Conservation (phyloP, 805 yeast genomes). For the Spathaspora sp. region DNA sequence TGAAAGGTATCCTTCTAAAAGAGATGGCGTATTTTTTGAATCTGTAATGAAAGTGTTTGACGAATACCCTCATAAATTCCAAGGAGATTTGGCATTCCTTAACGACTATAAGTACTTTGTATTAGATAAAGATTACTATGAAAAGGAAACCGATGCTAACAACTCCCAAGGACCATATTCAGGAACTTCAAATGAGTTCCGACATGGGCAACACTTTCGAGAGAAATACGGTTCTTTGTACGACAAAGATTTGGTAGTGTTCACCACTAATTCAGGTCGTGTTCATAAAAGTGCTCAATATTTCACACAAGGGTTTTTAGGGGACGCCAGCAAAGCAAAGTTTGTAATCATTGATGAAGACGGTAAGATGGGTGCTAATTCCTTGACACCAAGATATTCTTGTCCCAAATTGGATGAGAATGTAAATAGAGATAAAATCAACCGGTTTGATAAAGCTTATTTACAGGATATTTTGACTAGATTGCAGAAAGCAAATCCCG, state of each 20-base stretch:
- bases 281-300: slow-evolving; percentile 50
- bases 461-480: slow-evolving; percentile 52
- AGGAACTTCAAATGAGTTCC: slow-evolving; percentile 47
- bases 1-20: slow-evolving; percentile 51
- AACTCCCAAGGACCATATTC: slow-evolving; percentile 42
- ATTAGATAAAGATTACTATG: slow-evolving; percentile 31
- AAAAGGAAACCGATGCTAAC: slow-evolving; percentile 47
- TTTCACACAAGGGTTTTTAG: slow-evolving; percentile 59
- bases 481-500: slow-evolving; percentile 51
- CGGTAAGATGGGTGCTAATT: slow-evolving; percentile 48
- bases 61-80: slow-evolving; percentile 23
- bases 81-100: slow-evolving; percentile 52
- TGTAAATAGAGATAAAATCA: slow-evolving; percentile 2
- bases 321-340: slow-evolving; percentile 27
- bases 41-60: slow-evolving; percentile 18
- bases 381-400: slow-evolving; percentile 51
- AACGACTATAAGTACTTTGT: slow-evolving; percentile 50
- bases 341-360: slow-evolving; percentile 45
- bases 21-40: slow-evolving; percentile 6
- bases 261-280: slow-evolving; percentile 52
- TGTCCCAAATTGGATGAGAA: slow-evolving; percentile 35
- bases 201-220: slow-evolving; percentile 48
- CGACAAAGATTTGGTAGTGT: slow-evolving; percentile 43
- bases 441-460: slow-evolving; percentile 24
- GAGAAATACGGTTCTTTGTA: slow-evolving; percentile 47